Percentiles rank a stretch among this genome's conserved stretches.
Conservation (phyloP, 441 rosid genomes). For the Populus hybrid region DNA sequence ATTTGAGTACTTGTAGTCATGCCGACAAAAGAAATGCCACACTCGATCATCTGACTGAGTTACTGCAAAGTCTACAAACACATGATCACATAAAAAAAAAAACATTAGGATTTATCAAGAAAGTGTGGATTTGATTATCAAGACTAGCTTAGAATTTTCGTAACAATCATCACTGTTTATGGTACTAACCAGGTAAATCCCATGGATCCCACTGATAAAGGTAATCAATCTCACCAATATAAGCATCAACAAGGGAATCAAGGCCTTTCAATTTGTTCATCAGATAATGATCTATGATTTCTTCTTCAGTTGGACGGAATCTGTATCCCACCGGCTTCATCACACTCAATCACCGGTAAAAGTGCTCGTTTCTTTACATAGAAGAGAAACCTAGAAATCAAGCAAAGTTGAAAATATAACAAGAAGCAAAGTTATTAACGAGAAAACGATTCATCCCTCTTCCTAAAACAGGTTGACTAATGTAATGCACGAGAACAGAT, state of each 20-base stretch:
- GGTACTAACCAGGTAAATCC: constrained; percentile 17
- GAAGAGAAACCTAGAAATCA: not conserved
- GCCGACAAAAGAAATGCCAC: constrained; percentile 23
- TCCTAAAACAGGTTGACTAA: not conserved
- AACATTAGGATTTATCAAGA: not conserved
- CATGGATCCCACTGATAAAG: constrained; percentile 14
- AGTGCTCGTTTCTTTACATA: not conserved
- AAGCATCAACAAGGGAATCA: constrained; percentile 1
- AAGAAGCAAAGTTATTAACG: not conserved
- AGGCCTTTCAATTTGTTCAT: constrained; percentile 14
- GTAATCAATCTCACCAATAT: constrained; percentile 6
- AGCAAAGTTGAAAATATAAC: not conserved
- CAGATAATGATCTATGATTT: constrained; percentile 28
- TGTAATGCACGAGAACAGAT: too few species aligned
- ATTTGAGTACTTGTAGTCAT: not conserved
- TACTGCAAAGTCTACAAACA: not conserved
- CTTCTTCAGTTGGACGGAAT: constrained; percentile 35
- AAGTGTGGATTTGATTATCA: not conserved
- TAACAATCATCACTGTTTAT: not conserved
- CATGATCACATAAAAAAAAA: not conserved
- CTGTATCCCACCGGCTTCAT: constrained; percentile 17
- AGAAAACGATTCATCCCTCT: not conserved
- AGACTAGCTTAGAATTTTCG: not conserved
- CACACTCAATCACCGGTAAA: not conserved
- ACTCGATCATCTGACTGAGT: constrained; percentile 5